Evolutionary conservation across 192 early-diverging fungal genomes (phyloP).

Genomic region (Bifiguratus adelaidae): DNA sequence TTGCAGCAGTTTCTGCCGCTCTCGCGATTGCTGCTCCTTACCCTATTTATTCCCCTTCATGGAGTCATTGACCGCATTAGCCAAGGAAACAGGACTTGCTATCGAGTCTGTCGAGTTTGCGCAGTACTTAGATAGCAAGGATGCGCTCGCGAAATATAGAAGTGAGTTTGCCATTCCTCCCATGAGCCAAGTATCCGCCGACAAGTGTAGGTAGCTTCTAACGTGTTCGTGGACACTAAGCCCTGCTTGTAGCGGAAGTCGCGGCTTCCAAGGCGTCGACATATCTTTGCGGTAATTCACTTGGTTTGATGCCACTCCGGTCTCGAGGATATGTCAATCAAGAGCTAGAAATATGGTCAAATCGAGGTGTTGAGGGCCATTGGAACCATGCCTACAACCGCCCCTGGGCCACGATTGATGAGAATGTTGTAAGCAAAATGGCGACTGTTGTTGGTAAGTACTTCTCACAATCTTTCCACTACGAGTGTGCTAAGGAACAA

Average conservation of each 20-base stretch:
- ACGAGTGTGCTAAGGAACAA: too few species aligned
- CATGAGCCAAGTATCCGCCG: constrained; percentile 22
- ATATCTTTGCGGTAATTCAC: constrained; percentile 93
- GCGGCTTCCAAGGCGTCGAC: constrained; percentile 30
- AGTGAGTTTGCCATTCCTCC: constrained; percentile 57
- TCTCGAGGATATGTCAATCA: constrained; percentile 60
- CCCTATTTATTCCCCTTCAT: too few species aligned
- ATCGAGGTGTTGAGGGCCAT: constrained; percentile 79
- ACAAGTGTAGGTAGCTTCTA: not conserved
- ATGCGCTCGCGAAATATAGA: constrained; percentile 38
- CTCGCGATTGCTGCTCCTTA: too few species aligned
- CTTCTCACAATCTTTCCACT: too few species aligned
- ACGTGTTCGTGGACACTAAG: not conserved
- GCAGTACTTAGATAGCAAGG: constrained; percentile 33
- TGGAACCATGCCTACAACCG: constrained; percentile 73
- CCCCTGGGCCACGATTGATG: constrained; percentile 81
- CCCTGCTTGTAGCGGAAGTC: constrained; percentile 2
- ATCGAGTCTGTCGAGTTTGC: constrained; percentile 32
- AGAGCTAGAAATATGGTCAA: constrained; percentile 85
- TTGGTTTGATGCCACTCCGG: constrained; percentile 75
- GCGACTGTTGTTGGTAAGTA: constrained; percentile 69
- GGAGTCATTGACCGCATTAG: too few species aligned
- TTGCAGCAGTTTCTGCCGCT: too few species aligned
- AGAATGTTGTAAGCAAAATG: constrained; percentile 56
- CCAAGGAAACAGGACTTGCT: too few species aligned